Evolutionary conservation across 2,329 filamentous ascomycete genomes (phyloP).

Genomic region (Phialophora verrucosa): DNA sequence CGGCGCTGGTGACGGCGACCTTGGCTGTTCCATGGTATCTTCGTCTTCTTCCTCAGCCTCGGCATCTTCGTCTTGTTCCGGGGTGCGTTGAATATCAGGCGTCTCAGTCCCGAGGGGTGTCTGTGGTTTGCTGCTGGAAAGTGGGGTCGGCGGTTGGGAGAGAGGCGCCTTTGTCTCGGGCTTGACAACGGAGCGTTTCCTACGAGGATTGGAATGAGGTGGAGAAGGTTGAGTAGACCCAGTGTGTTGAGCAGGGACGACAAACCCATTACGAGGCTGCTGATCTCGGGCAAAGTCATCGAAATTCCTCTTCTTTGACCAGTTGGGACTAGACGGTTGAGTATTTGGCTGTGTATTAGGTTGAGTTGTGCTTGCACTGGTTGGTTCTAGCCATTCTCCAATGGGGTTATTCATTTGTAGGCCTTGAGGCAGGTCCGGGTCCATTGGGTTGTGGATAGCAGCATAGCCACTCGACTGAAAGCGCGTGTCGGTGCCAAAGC

Average conservation of each 20-base stretch:
- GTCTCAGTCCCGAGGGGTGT: slow-evolving; percentile 27
- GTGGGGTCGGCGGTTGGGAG: slow-evolving; percentile 33
- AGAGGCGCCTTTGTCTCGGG: slow-evolving; percentile 17
- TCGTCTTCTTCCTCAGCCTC: slow-evolving; percentile 31
- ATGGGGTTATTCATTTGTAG: slow-evolving; percentile 28
- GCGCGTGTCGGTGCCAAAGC: slow-evolving; percentile 37
- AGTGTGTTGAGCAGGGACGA: slow-evolving; percentile 19
- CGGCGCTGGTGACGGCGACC: slow-evolving; percentile 34
- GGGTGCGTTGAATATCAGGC: not conserved
- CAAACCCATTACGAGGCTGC: slow-evolving; percentile 27
- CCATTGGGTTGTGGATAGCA: slow-evolving; percentile 33
- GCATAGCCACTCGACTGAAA: slow-evolving; percentile 37
- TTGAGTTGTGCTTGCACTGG: slow-evolving; percentile 33
- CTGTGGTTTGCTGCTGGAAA: slow-evolving; percentile 31
- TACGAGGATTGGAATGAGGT: slow-evolving; percentile 19
- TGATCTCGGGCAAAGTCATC: slow-evolving; percentile 35
- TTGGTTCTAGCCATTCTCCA: slow-evolving; percentile 32
- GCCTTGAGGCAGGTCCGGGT: slow-evolving; percentile 33
- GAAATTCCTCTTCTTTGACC: slow-evolving; percentile 37
- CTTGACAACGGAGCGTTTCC: slow-evolving; percentile 30
- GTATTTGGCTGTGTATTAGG: slow-evolving; percentile 38
- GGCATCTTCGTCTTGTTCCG: slow-evolving; percentile 30
- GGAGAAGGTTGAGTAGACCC: slow-evolving; percentile 19
- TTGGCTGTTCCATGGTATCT: slow-evolving; percentile 25
- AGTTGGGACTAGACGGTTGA: slow-evolving; percentile 39